Base-by-base conservation (phyloP, 495 filamentous ascomycete genomes). In the Neurospora sp. region DNA sequence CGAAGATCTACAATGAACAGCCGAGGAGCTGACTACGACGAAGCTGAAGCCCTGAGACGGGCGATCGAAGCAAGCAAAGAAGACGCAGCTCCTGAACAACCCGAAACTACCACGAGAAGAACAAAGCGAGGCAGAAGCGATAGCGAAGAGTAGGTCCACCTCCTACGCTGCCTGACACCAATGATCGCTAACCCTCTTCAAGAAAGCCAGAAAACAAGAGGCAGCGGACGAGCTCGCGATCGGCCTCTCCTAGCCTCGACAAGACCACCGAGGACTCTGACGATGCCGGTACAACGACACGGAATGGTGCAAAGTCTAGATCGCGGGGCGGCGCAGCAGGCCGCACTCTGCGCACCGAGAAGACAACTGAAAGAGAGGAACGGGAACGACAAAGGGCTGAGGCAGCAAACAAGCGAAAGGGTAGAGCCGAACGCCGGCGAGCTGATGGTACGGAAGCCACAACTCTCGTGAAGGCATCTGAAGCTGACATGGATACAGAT, bases 1-100 rank as follows among this genome's bases (percentile, higher is more conserved):
- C 90, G 96, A 70, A 90, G 96, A 17, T 97, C 95, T 38, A 99
- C 96, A 9, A 97, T 98, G 93, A 97, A 98, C 78, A 98, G 96
- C 79, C 89, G 95, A 70, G 93, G 94, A 78, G 94, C 96, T 69
- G 94, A 93, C 7, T 98, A 98, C 78, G 94, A 98, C 75, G 94
- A 97, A 82, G 94, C 97, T 74, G 96, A 97, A 80, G 90, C 93
- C 72, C 79, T 99, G 40, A 89, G 93, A 72, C 87, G 91, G 75
- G 96, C 94, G 20, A 93, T 99, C 76, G 96, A 98, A 80, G 94
- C 96, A 73, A 99, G 96, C 83, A 98, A 94, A 80, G 89, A 91
- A 76, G 88, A 89, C n/a, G 84, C 85, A 40, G 79, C 78, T 72
- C 77, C 81, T 40, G 84, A 86, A 53, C 79, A 79, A 16, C 83